Evolutionary conservation across 2,329 filamentous ascomycete species (phyloP), one percentile per base, ranked within the genome.

Genomic region (Lecanicillium sp.): DNA sequence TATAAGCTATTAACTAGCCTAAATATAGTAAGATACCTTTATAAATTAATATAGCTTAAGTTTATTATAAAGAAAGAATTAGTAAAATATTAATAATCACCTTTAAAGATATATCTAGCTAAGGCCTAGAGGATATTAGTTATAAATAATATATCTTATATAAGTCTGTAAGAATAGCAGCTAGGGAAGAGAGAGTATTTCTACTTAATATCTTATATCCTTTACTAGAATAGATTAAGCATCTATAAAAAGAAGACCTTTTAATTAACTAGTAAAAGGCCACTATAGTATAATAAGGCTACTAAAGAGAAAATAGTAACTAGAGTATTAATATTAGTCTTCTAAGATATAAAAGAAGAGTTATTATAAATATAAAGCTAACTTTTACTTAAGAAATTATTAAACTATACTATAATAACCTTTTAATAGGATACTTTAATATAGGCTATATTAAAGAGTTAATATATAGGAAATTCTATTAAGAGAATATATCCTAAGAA

Each of bases 351-450:
- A 17, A 19, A 19, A 18, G 17, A 33, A 15, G 17, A 33, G 11
- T 33, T 10, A 10, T 17, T 17, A 18, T 33, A 8, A n/a, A 5
- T 9, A 17, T 15, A 15, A 18, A 33, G 7, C n/a, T 18, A 17
- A 19, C 17, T 12, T 15, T 40, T 9, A 40, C 19, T 14, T 31
- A 35, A 14, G 17, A 40, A 18, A 7, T 37, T 27, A 17, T 41
- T n/a, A n/a, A 19, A 15, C 18, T 37, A 33, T 41, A 37, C 18
- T 37, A 41, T 41, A 41, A 41, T 37, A 37, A 41, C 33, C 33
- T 33, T 17, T 33, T 41, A 33, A 15, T 33, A 33, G 19, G 19
- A 15, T 32, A 41, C 17, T 36, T 35, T 41, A 37, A 18, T 27
- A 29, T 18, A 10, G 17, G n/a, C 4, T 19, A 18, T 31, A 36